Base-by-base conservation (phyloP, 768 basidiomycete genomes). In the Piloderma croceum region DNA sequence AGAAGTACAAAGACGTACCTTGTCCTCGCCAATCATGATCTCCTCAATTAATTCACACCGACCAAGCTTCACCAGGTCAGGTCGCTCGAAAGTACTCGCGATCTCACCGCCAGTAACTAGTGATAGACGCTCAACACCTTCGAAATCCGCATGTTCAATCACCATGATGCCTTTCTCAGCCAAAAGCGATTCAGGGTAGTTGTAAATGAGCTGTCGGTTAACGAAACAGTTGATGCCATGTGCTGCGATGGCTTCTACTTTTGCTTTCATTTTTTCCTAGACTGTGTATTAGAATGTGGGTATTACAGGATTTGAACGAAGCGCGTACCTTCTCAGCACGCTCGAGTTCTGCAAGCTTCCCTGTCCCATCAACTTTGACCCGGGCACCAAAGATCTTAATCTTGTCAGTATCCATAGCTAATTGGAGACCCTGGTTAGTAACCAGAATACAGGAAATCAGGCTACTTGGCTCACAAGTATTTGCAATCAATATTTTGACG, bases 251-350 rank as follows among this genome's bases (percentile, higher is more conserved):
- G 83, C 80, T 34, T 91, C 89, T 5, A 99, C 93, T 69, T 98
- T 99, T 44, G 79, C 83, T 67, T 94, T 96, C 96, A 99, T 99
- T 76, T 99, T 98, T 70, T 97, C 96, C 89, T 92, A 56, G n/a
- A 37, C 23, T 32, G 7, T 23, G 7, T 21, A 47, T 33, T 31
- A 38, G 29, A 22, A 24, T 31, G 41, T 29, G 7, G 17, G 7
- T 34, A 29, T 18, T 11, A 27, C 24, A 39, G 12, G 13, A 10
- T n/a, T n/a, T n/a, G n/a, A 11, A 24, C 44, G 6, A n/a, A 11
- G 29, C 27, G 62, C 74, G 22, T 51, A 84, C 88, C 54, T 82
- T 74, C 64, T 98, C 96, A 5, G 96, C 96, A 9, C 93, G 83
- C 63, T 99, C 96, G 13, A 99, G 81, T 62, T 99, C 96, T 6